Evolutionary conservation across 2,329 filamentous ascomycete species (phyloP).

Genomic region (Epichloe sibirici): DNA sequence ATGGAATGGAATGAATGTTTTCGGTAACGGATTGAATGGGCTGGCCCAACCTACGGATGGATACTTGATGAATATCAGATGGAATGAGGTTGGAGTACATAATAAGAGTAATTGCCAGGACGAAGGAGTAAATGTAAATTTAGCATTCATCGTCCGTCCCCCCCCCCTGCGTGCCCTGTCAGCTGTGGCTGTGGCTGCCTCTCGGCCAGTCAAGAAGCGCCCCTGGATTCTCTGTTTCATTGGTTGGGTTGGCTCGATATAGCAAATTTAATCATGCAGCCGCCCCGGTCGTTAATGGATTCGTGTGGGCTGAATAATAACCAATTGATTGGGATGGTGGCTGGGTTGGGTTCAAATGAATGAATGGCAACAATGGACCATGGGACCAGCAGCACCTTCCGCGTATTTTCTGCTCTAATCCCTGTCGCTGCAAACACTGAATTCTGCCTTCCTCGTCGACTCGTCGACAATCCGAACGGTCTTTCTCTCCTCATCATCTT

Average conservation of each 20-base stretch:
- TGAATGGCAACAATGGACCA: too few relatives aligned
- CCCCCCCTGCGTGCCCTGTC: too few relatives aligned
- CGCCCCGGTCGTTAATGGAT: background rate
- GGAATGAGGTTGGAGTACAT: background rate
- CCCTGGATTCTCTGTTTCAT: background rate
- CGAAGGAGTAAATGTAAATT: too few relatives aligned
- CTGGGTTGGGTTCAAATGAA: background rate
- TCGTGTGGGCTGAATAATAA: background rate
- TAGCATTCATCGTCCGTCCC: too few relatives aligned
- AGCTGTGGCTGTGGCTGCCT: background rate
- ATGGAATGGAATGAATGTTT: too few relatives aligned
- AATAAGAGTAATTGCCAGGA: too few relatives aligned
- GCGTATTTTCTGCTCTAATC: background rate
- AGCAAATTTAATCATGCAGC: background rate
- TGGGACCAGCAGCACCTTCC: too few relatives aligned
- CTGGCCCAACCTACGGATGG: too few relatives aligned
- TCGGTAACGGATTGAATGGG: too few relatives aligned
- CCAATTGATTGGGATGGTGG: too few relatives aligned
- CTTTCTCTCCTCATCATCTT: background rate
- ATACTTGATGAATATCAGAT: too few relatives aligned
- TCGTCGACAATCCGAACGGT: background rate
- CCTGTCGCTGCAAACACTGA: background rate
- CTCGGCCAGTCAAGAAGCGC: background rate
- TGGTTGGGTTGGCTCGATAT: background rate
- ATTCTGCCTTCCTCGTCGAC: background rate